Percentiles rank a stretch among this genome's conserved stretches.
Evolutionary conservation across 176 grass and related monocot genomes (phyloP).

Genomic region (Eleusine coracana): DNA sequence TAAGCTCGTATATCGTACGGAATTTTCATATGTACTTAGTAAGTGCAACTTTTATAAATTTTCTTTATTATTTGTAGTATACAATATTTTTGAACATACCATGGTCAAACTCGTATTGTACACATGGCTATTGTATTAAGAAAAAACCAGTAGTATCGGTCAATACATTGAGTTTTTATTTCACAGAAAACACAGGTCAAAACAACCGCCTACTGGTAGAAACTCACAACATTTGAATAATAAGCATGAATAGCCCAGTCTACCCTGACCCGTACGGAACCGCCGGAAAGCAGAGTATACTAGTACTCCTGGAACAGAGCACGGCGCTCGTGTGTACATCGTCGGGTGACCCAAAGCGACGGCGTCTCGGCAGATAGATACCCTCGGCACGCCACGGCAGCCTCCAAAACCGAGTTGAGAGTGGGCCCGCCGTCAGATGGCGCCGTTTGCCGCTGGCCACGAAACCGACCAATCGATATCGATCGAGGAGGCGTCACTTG

Average conservation of each 20-base stretch:
- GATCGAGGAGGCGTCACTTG: not conserved
- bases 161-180: not conserved
- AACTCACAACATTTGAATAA: too few relatives aligned
- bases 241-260: too few relatives aligned
- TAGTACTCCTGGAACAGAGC: not conserved
- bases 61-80: not conserved
- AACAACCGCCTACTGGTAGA: not conserved
- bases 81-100: not conserved
- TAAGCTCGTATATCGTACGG: too few relatives aligned
- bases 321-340: conserved; percentile 5
- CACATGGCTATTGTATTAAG: not conserved
- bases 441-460: not conserved
- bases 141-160: not conserved
- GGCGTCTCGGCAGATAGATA: not conserved
- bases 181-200: not conserved
- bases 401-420: not conserved
- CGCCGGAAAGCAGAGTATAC: not conserved
- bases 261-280: conserved; percentile 23
- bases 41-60: too few relatives aligned
- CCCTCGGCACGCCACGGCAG: not conserved
- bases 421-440: not conserved
- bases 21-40: too few relatives aligned
- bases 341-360: conserved; percentile 27
- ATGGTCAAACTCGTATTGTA: not conserved
- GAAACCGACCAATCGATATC: too few relatives aligned